A percentile compares a stretch with the other conserved stretches of the same genome.
Evolutionary conservation across 2,329 filamentous ascomycete species (phyloP).

Genomic region (Ophiostoma tasmaniense): DNA sequence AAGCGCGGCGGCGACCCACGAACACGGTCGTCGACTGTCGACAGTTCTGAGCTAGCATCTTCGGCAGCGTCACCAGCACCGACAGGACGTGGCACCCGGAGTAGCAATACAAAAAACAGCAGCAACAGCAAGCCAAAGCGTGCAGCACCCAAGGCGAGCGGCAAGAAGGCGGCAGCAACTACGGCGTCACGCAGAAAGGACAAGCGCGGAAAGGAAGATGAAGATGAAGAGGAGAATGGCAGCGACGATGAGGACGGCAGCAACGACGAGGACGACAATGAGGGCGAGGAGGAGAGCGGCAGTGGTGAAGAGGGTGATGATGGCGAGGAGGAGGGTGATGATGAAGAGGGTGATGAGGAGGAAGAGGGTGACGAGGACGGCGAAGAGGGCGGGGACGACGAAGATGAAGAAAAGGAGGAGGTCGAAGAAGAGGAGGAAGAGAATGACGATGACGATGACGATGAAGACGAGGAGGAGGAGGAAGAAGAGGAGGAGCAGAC

Average conservation of each 20-base stretch:
- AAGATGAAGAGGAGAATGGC: neutral
- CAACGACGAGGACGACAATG: neutral
- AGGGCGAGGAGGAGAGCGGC: neutral
- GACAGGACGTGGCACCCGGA: conserved; percentile 12
- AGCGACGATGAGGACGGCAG: conserved; percentile 5
- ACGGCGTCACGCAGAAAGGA: neutral
- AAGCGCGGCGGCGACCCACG: conserved; percentile 20
- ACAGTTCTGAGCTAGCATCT: conserved; percentile 18
- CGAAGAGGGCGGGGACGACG: conserved; percentile 1
- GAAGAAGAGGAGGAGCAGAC: conserved; percentile 3
- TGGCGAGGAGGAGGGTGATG: conserved; percentile 8
- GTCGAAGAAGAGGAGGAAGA: neutral
- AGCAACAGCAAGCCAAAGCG: neutral
- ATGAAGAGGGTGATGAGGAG: neutral
- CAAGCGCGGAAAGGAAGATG: conserved; percentile 5
- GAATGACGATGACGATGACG: conserved; percentile 8
- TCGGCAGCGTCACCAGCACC: conserved; percentile 16
- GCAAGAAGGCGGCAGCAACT: conserved; percentile 5
- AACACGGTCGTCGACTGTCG: conserved; percentile 22
- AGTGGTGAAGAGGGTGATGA: neutral
- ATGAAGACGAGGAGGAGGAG: conserved; percentile 8
- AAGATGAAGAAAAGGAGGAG: conserved; percentile 9
- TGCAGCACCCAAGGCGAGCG: conserved; percentile 4
- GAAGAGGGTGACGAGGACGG: neutral
- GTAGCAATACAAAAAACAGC: conserved; percentile 7